Evolutionary conservation across 1,139 yeast genomes (phyloP).

Genomic region (Pichia terricola): DNA sequence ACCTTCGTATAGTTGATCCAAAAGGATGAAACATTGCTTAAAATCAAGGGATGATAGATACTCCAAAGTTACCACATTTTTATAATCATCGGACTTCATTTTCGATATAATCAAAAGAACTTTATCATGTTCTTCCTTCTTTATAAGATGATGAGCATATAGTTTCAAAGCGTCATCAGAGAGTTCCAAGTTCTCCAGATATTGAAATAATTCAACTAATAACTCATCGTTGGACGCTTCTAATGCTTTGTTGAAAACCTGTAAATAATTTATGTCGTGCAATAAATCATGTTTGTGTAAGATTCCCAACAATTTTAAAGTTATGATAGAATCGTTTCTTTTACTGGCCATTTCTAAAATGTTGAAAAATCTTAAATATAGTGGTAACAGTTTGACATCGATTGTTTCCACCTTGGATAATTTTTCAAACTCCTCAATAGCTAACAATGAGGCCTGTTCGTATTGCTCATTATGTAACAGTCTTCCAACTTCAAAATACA

Average conservation of each 20-base stretch:
- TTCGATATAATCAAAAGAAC: constrained; percentile 3
- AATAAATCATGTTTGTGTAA: not conserved
- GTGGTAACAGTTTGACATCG: not conserved
- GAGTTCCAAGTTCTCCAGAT: not conserved
- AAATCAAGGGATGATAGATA: constrained; percentile 3
- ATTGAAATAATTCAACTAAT: not conserved
- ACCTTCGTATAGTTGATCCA: constrained; percentile 4
- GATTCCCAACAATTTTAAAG: not conserved
- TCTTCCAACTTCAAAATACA: constrained; percentile 11
- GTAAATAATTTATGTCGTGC: constrained; percentile 7
- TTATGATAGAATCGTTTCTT: constrained; percentile 1
- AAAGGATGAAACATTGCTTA: constrained; percentile 1
- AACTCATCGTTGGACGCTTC: constrained; percentile 3
- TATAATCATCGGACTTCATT: constrained; percentile 1
- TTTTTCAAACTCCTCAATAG: constrained; percentile 3
- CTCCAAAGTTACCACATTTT: constrained; percentile 2
- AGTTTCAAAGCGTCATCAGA: constrained; percentile 1
- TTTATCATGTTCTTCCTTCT: not conserved
- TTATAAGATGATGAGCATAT: not conserved
- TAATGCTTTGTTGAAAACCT: constrained; percentile 8
- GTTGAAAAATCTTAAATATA: not conserved
- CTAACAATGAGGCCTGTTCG: constrained; percentile 11
- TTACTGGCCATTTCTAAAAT: not conserved
- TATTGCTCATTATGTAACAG: constrained; percentile 10
- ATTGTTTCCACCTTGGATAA: not conserved